Evolutionary conservation across 2,329 filamentous ascomycete species (phyloP).

Genomic region (Fusarium sp.): DNA sequence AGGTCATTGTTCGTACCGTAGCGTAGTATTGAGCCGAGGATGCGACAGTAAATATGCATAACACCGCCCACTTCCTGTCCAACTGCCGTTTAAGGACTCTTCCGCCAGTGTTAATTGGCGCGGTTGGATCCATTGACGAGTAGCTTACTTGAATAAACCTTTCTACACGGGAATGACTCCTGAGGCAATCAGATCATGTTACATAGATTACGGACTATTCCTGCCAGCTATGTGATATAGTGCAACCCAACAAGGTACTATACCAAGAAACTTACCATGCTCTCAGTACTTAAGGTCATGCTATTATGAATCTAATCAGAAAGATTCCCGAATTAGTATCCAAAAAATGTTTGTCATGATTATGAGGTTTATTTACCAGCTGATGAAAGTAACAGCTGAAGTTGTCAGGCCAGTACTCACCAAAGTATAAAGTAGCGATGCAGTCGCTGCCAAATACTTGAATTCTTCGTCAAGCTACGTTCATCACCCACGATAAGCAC

Average conservation of each 20-base stretch:
- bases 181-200: background rate
- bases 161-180: background rate
- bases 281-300: background rate
- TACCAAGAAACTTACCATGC: background rate
- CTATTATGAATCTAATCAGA: background rate
- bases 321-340: background rate
- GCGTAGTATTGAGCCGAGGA: background rate
- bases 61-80: background rate
- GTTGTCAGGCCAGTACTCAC: accelerated
- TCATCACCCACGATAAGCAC: too few relatives aligned
- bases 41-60: background rate
- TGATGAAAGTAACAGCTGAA: too few relatives aligned
- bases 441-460: too few relatives aligned
- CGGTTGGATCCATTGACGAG: background rate
- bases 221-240: background rate
- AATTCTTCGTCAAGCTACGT: too few relatives aligned
- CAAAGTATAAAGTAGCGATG: background rate
- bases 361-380: background rate
- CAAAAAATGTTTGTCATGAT: background rate
- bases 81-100: background rate
- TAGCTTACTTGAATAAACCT: background rate
- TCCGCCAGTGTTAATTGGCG: accelerated
- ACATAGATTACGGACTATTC: background rate
- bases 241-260: background rate
- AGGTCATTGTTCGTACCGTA: background rate